Conservation (phyloP, 2,329 filamentous ascomycete species). For the Dothistroma septosporum region DNA sequence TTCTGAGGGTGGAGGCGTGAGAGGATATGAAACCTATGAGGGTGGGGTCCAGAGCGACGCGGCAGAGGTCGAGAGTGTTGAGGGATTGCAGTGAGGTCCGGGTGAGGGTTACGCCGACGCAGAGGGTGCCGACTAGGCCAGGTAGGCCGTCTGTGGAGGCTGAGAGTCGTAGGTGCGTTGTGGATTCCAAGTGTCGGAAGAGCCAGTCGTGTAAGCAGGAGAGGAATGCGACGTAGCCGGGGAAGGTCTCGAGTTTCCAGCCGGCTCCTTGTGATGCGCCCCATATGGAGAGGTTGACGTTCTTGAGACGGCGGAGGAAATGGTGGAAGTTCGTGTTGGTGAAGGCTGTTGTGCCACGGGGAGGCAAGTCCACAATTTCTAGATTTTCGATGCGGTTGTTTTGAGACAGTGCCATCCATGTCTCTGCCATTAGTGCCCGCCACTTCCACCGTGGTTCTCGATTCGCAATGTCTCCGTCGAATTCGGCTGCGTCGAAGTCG, state of each 20-base stretch:
- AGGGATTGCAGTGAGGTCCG: not conserved
- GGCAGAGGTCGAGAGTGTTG: not conserved
- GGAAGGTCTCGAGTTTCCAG: not conserved
- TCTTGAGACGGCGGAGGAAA: not conserved
- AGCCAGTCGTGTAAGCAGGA: not conserved
- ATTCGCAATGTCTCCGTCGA: not conserved
- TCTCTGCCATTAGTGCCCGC: not conserved
- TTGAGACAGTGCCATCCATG: not conserved
- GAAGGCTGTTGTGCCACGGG: not conserved
- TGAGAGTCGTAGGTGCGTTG: not conserved
- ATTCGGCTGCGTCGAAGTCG: not conserved
- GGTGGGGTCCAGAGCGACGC: not conserved
- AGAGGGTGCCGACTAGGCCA: not conserved
- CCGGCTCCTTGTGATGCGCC: not conserved
- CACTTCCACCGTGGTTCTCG: not conserved
- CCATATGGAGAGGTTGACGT: not conserved
- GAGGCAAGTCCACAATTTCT: not conserved
- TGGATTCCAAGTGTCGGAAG: not conserved
- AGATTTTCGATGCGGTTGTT: not conserved
- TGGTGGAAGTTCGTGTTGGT: not conserved
- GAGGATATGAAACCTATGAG: not conserved
- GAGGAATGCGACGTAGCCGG: not conserved
- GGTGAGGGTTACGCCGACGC: not conserved
- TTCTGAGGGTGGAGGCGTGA: not conserved
- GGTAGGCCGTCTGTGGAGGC: not conserved